Percentiles rank a stretch among this genome's conserved stretches.
Evolutionary conservation across 495 filamentous ascomycete genomes (phyloP).

Genomic region (Podospora pseudopauciseta): DNA sequence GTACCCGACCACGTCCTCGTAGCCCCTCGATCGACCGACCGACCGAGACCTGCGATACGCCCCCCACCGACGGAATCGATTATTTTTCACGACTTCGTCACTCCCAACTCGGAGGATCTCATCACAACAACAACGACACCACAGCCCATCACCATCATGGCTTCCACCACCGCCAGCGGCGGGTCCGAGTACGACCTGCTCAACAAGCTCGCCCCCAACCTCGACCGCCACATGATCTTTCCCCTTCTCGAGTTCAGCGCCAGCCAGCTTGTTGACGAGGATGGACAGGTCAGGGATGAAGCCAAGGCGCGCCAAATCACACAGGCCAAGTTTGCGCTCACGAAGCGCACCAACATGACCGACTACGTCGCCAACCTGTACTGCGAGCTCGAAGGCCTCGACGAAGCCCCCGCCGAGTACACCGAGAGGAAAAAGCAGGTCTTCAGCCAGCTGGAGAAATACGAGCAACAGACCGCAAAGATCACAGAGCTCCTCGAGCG

Average conservation of each 20-base stretch:
- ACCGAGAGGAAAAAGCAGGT: conserved; percentile 84
- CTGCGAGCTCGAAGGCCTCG: conserved; percentile 75
- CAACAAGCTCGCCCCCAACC: conserved; percentile 81
- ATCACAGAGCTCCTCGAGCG: conserved; percentile 79
- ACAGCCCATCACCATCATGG: conserved; percentile 22
- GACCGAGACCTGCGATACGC: background rate
- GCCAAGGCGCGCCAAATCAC: conserved; percentile 64
- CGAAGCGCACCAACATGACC: conserved; percentile 96
- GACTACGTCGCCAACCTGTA: conserved; percentile 91
- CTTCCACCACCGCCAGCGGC: conserved; percentile 50
- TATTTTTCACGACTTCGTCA: background rate
- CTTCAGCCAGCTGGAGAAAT: conserved; percentile 70
- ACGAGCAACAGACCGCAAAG: conserved; percentile 78
- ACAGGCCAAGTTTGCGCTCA: conserved; percentile 81
- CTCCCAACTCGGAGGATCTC: background rate
- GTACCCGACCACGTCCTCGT: conserved; percentile 4
- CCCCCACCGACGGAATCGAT: background rate
- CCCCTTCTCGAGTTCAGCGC: conserved; percentile 81
- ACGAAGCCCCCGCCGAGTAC: conserved; percentile 78
- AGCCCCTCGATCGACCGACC: conserved; percentile 9
- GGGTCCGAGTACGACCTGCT: conserved; percentile 69
- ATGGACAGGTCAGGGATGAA: conserved; percentile 51
- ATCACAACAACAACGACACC: background rate
- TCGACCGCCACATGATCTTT: conserved; percentile 95
- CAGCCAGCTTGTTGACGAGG: conserved; percentile 51